Conservation (phyloP, 2,329 filamentous ascomycete genomes). For the Calonectria pseudoreteaudii region DNA sequence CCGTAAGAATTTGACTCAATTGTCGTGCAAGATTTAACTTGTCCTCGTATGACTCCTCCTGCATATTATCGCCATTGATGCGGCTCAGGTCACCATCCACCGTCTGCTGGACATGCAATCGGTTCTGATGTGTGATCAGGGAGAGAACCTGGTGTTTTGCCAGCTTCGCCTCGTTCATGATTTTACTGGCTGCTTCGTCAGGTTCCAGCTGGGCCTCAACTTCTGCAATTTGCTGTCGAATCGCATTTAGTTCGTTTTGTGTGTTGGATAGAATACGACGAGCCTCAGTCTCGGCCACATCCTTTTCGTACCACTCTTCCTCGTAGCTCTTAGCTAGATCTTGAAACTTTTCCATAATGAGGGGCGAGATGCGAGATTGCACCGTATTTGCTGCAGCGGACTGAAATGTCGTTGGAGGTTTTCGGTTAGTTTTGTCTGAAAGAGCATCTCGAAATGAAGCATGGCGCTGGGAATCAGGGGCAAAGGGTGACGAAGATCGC, state of each 20-base stretch:
- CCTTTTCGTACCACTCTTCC: conserved; percentile 79
- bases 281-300: conserved; percentile 76
- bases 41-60: conserved; percentile 63
- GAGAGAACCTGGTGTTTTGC: conserved; percentile 62
- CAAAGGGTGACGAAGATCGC: conserved; percentile 81
- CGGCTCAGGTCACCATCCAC: conserved; percentile 63
- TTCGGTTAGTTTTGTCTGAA: conserved; percentile 55
- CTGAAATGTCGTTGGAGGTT: conserved; percentile 58
- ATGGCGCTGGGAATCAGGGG: conserved; percentile 69
- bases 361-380: conserved; percentile 74
- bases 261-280: conserved; percentile 74
- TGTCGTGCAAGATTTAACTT: conserved; percentile 69
- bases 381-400: conserved; percentile 77
- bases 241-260: conserved; percentile 72
- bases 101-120: conserved; percentile 63
- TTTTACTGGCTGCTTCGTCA: conserved; percentile 64
- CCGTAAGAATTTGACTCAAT: conserved; percentile 66
- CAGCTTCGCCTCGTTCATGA: conserved; percentile 62
- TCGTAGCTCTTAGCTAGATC: conserved; percentile 79
- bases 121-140: conserved; percentile 64
- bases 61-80: conserved; percentile 60
- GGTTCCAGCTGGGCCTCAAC: conserved; percentile 66
- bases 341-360: conserved; percentile 79
- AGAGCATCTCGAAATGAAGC: conserved; percentile 65
- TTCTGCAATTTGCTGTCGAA: conserved; percentile 71